These are phyloP conservation scores for Suhomyces sp. DNA, from an alignment of 805 yeast genomes.

Conservation along the genomic window DNA sequence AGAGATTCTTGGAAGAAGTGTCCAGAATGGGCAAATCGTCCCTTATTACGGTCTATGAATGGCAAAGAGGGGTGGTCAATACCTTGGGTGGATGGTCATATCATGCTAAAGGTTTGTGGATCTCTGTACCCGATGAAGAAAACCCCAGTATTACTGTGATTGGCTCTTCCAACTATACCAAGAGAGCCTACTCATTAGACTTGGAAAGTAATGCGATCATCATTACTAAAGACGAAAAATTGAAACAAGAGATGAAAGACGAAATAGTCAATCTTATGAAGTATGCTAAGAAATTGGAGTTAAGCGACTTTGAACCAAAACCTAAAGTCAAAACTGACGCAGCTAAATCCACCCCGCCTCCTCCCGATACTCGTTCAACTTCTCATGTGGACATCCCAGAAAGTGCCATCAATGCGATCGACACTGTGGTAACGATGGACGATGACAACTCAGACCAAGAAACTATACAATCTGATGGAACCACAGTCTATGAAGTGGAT, in stretches of 20 bases:
- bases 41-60: slow-evolving; percentile 65
- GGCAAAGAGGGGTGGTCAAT: slow-evolving; percentile 86
- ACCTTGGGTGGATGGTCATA: slow-evolving; percentile 91
- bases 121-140: slow-evolving; percentile 54
- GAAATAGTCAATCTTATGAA: slow-evolving; percentile 64
- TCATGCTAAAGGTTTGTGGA: slow-evolving; percentile 96
- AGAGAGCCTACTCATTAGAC: slow-evolving; percentile 83
- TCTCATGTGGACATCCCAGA: slow-evolving; percentile 3
- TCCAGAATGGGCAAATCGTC: slow-evolving; percentile 38
- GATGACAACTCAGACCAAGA: slow-evolving; percentile 12
- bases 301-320: slow-evolving; percentile 57
- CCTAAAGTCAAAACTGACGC: background rate
- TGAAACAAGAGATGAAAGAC: slow-evolving; percentile 54
- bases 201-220: slow-evolving; percentile 84
- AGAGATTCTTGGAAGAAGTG: slow-evolving; percentile 60
- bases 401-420: slow-evolving; percentile 4
- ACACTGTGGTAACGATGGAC: slow-evolving; percentile 7
- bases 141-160: slow-evolving; percentile 74
- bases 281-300: slow-evolving; percentile 51
- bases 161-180: slow-evolving; percentile 93
- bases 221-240: slow-evolving; percentile 62
- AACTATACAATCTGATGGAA: slow-evolving; percentile 1
- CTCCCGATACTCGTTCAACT: background rate
- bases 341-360: background rate
- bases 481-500: slow-evolving; percentile 39